Evolutionary conservation across 1,284 basidiomycete species (phyloP), one percentile per base, ranked within the genome.

Genomic region (Cryptococcus sp.): DNA sequence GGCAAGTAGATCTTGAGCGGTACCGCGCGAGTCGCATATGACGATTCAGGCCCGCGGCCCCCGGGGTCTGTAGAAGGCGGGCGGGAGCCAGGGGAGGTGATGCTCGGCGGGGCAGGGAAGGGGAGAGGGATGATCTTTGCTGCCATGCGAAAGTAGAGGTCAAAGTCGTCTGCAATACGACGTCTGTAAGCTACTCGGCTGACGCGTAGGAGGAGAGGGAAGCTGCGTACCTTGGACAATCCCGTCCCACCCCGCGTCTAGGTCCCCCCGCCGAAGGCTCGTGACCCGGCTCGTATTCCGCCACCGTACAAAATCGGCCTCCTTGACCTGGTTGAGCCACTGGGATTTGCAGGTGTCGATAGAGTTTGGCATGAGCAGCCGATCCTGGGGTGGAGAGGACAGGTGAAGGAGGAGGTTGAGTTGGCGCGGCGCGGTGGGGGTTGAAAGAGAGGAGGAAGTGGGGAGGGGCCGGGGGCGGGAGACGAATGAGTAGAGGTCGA

Each of bases 301-400:
- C 91, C 91, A 96, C 52, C 93, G 81, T 52, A 95, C 85, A 71
- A 94, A 95, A 73, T 97, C 93, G 1, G 91, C 91, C 75, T 97
- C 93, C 70, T 96, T 96, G 47, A 95, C 78, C 72, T 94, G 89
- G 7, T 89, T 89, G 86, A 96, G 91, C 73, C 91, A 97, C 2
- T 88, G 86, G 58, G 88, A 86, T 69, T 91, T 91, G 79, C 90
- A 92, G 15, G 88, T 82, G 55, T 95, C 91, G 15, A 87, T 77
- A 50, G 82, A 85, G 7, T 89, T 86, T 0, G 87, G 81, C 16
- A 92, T 77, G n/a, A 91, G 81, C 16, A 94, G 82, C 71, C 87
- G 90, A 64, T 92, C 91, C 16, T 82, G 82, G 1, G 92, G 91
- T 20, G 91, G 66, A 12, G 52, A 52, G 6, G 85, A 86, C 28